These are phyloP conservation scores for Spongispora temasekensis DNA, from an alignment of 1,284 basidiomycete genomes.

Conservation along the genomic window DNA sequence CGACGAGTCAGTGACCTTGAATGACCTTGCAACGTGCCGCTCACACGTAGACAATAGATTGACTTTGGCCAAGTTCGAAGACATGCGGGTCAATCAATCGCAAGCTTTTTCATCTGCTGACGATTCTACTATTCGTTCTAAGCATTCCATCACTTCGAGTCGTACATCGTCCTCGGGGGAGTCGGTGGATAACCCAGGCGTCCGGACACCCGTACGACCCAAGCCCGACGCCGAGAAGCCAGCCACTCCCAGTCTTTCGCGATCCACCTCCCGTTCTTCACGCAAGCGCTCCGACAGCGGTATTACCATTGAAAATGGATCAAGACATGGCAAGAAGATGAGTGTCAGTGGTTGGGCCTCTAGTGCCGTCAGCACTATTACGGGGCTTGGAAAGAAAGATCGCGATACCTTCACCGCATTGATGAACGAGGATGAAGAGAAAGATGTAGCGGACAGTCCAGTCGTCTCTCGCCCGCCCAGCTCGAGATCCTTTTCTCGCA, in stretches of 20 bases:
- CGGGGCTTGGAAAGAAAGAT: conserved; percentile 62
- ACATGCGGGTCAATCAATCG: conserved; percentile 11
- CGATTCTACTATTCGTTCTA: conserved; percentile 25
- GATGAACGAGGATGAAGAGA: conserved; percentile 44
- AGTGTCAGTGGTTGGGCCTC: conserved; percentile 68
- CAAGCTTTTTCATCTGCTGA: conserved; percentile 10
- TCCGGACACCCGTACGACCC: conserved; percentile 25
- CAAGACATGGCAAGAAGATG: conserved; percentile 34
- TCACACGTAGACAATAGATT: conserved; percentile 20
- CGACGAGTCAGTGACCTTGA: conserved; percentile 46
- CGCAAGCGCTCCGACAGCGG: conserved; percentile 62
- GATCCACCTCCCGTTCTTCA: conserved; percentile 54
- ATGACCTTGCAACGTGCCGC: neutral
- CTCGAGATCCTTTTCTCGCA: conserved; percentile 34
- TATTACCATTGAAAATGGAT: conserved; percentile 26
- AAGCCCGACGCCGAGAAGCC: conserved; percentile 47
- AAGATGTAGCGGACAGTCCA: conserved; percentile 28
- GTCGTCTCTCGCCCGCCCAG: conserved; percentile 28
- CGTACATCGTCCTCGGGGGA: conserved; percentile 27
- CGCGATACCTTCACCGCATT: conserved; percentile 62
- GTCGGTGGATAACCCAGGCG: conserved; percentile 40
- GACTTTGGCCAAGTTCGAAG: conserved; percentile 23
- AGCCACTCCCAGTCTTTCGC: conserved; percentile 41
- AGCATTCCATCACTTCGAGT: conserved; percentile 27
- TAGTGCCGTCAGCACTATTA: conserved; percentile 58